These are phyloP conservation scores for Zychaea mexicana DNA, from an alignment of 371 early-diverging fungal species.

Conservation along the genomic window DNA sequence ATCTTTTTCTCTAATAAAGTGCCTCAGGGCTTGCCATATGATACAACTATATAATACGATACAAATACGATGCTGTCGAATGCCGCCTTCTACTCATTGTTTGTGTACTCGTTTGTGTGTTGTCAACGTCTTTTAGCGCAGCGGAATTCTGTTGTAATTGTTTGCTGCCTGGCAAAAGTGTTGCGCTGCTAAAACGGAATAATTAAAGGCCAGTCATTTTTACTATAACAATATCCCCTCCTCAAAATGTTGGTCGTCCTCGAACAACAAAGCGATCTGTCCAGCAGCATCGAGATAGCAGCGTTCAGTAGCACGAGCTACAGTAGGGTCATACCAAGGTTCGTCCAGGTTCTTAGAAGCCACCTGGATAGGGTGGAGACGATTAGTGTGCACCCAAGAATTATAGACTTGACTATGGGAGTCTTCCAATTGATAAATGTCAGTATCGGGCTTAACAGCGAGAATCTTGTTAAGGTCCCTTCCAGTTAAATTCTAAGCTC, in stretches of 20 bases:
- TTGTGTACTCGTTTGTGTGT: too few relatives aligned
- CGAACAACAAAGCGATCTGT: background rate
- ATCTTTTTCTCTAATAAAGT: too few relatives aligned
- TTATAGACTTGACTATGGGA: constrained; percentile 3
- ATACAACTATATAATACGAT: too few relatives aligned
- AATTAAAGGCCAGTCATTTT: background rate
- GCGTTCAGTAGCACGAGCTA: background rate
- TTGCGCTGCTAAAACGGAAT: too few relatives aligned
- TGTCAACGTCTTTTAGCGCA: too few relatives aligned
- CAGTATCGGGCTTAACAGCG: background rate
- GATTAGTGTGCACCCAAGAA: constrained; percentile 14
- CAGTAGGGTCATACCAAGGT: constrained; percentile 12
- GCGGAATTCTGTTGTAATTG: too few relatives aligned
- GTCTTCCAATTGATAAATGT: constrained; percentile 11
- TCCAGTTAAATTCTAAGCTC: constrained; percentile 14
- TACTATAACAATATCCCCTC: constrained; percentile 2
- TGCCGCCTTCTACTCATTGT: too few relatives aligned
- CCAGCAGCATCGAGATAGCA: background rate
- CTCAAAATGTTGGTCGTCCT: constrained; percentile 1
- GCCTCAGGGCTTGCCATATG: too few relatives aligned
- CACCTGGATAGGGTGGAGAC: background rate
- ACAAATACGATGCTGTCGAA: too few relatives aligned
- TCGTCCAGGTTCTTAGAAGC: background rate
- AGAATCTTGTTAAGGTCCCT: constrained; percentile 9
- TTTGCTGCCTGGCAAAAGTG: too few relatives aligned